Base-by-base conservation (phyloP, 345 rosid genomes). In the Erodium maritimum region DNA sequence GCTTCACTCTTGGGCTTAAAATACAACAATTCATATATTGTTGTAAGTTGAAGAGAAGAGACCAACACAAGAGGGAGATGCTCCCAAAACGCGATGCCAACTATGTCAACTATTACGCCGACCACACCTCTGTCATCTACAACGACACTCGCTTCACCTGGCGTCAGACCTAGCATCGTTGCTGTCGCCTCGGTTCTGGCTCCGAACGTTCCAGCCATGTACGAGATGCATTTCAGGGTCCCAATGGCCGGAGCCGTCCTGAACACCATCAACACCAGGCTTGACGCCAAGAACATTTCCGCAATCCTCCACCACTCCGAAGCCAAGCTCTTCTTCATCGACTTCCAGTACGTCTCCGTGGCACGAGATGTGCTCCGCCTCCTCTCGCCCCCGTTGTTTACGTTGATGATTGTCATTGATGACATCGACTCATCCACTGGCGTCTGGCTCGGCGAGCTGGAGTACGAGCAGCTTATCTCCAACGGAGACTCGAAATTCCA, bases 231-330 rank as follows among this genome's bases (percentile, higher is more conserved):
- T 66, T 91, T 91, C 45, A 84, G 82, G 0, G 88, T 88, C 56
- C 96, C 96, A 1, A 91, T 88, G 90, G 85, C 93, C 0, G 86
- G 96, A 8, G 98, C 90, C 0, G 74, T 88, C 24, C 84, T 91
- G 24, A 91, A 88, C 66, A 65, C 93, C 21, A 81, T 91, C 23
- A 91, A 91, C 59, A 77, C 81, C 0, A 70, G 95, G 23, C 86
- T 91, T 0, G 86, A 88, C 18, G 86, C 87, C 17, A 78, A 67
- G 59, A 82, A 57, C 64, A 63, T 88, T 2, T 79, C 89, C 63
- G 68, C 78, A 53, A 78, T 87, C 50, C 81, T 90, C 17, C 71
- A 69, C 45, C 94, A 86, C 75, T 76, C 84, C 0, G 83, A 79
- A 23, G 79, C 91, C 0, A 90, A 82, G 67, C 62, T 73, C 11